These are phyloP conservation scores for Entomortierella chlamydospora DNA, from an alignment of 192 early-diverging fungal genomes.

Conservation along the genomic window DNA sequence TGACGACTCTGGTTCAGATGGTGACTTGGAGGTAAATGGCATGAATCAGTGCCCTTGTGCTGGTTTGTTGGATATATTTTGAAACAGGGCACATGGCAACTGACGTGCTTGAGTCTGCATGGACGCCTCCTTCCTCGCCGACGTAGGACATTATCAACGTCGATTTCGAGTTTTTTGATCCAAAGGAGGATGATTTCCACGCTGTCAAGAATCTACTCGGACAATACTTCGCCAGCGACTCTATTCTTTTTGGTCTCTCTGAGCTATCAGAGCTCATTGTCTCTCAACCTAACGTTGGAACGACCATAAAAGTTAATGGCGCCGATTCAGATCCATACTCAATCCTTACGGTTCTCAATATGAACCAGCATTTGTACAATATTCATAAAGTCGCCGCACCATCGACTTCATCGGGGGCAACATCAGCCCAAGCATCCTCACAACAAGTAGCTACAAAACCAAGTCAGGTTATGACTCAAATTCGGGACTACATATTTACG, in stretches of 20 bases:
- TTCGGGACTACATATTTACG: slow-evolving; percentile 73
- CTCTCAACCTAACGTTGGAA: slow-evolving; percentile 79
- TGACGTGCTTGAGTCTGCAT: neutral
- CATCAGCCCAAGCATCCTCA: slow-evolving; percentile 26
- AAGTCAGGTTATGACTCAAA: slow-evolving; percentile 61
- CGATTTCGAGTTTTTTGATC: slow-evolving; percentile 97
- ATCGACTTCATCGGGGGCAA: neutral
- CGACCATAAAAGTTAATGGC: slow-evolving; percentile 88
- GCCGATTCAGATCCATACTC: slow-evolving; percentile 90
- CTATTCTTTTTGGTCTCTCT: slow-evolving; percentile 77
- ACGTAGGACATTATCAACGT: slow-evolving; percentile 80
- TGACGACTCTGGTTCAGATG: slow-evolving; percentile 52
- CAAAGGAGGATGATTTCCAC: slow-evolving; percentile 90
- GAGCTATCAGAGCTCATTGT: slow-evolving; percentile 88
- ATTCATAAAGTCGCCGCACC: slow-evolving; percentile 28
- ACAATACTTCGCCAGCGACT: slow-evolving; percentile 84
- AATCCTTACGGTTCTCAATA: slow-evolving; percentile 80
- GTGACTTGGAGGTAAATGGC: slow-evolving; percentile 38
- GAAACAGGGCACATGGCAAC: neutral
- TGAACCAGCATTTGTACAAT: slow-evolving; percentile 68
- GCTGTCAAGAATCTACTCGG: slow-evolving; percentile 88
- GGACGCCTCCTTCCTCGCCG: neutral
- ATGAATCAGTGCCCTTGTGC: neutral
- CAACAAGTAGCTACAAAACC: slow-evolving; percentile 45
- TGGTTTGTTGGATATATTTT: neutral